phyloP scores from a whole-genome alignment of 495 filamentous ascomycete genomes.

The Pseudoneurospora amorphoporcata region DNA sequence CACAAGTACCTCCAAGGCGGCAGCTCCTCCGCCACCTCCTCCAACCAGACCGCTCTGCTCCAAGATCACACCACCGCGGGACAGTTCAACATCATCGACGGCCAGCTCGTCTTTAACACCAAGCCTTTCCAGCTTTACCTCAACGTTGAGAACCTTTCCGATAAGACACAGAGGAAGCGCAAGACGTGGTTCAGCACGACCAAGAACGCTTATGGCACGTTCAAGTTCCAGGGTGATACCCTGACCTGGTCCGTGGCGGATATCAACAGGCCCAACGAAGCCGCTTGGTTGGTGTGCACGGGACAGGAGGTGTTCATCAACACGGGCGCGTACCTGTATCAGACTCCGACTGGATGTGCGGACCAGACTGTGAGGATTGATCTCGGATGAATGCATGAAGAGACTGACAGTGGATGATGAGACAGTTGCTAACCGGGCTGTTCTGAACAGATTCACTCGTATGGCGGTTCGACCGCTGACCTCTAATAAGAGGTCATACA shows the following conservation, averaged over 20 bases:
- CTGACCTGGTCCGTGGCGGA: constrained; percentile 32
- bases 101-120: constrained; percentile 36
- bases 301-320: constrained; percentile 35
- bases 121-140: constrained; percentile 8
- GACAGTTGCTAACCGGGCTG: constrained; percentile 1
- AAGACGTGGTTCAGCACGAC: constrained; percentile 16
- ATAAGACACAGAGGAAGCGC: constrained; percentile 24
- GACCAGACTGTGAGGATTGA: constrained; percentile 37
- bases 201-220: constrained; percentile 38
- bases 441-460: constrained; percentile 13
- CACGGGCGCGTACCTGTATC: constrained; percentile 37
- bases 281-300: constrained; percentile 40
- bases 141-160: constrained; percentile 28
- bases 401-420: not conserved
- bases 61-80: constrained; percentile 32
- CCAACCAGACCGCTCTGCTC: constrained; percentile 22
- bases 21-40: constrained; percentile 20
- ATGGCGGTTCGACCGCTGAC: constrained; percentile 10
- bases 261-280: constrained; percentile 33
- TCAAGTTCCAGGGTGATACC: constrained; percentile 39
- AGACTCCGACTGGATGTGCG: constrained; percentile 38
- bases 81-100: constrained; percentile 38
- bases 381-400: not conserved
- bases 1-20: constrained; percentile 40
- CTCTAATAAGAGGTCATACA: constrained; percentile 4